Evolutionary conservation across 441 rosid species (phyloP).

Genomic region (Heliophila coronopifolia): DNA sequence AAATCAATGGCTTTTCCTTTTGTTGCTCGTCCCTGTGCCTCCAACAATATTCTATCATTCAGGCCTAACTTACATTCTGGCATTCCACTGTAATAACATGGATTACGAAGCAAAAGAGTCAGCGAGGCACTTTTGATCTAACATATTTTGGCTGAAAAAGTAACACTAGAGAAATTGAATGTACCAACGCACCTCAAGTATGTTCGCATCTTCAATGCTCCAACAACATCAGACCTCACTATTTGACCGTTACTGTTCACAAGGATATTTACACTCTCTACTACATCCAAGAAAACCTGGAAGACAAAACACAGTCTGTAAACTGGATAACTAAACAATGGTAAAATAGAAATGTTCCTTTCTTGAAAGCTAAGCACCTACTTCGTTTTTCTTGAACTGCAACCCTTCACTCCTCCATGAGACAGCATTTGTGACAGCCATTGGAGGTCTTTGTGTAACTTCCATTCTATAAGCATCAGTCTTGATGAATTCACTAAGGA

Average conservation of each 20-base stretch:
- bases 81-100: slow-evolving; percentile 70
- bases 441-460: slow-evolving; percentile 89
- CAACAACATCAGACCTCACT: slow-evolving; percentile 91
- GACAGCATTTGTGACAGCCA: slow-evolving; percentile 98
- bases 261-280: slow-evolving; percentile 92
- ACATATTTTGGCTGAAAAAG: background rate
- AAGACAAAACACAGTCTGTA: slow-evolving; percentile 19
- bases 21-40: slow-evolving; percentile 92
- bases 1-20: slow-evolving; percentile 96
- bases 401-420: slow-evolving; percentile 99
- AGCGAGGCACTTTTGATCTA: slow-evolving; percentile 1
- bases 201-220: slow-evolving; percentile 97
- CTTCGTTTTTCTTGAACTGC: slow-evolving; percentile 88
- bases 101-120: background rate
- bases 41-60: slow-evolving; percentile 87
- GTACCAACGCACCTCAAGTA: slow-evolving; percentile 77
- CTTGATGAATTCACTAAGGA: slow-evolving; percentile 92
- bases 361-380: slow-evolving; percentile 28
- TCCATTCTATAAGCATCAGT: slow-evolving; percentile 99
- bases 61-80: slow-evolving; percentile 97
- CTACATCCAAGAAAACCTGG: slow-evolving; percentile 93
- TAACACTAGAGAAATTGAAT: slow-evolving; percentile 8
- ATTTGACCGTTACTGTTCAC: slow-evolving; percentile 96
- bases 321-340: slow-evolving; percentile 16
- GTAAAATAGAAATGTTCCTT: background rate